Conservation (phyloP, 108 stramenopile species). For the Mayamaea pseudoterrestris region DNA sequence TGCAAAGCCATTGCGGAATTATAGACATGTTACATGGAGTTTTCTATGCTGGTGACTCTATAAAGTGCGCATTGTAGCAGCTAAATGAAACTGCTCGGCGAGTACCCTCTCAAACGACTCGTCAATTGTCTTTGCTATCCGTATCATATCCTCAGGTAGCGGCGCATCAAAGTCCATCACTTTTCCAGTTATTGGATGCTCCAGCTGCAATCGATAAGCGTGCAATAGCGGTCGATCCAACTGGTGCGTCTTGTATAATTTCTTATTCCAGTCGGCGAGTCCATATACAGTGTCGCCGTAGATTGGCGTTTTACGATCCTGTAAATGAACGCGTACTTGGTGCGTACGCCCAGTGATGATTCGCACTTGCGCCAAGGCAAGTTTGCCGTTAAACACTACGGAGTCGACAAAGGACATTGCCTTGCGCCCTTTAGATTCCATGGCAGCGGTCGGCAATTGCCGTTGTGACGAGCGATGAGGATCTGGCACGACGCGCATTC, state of each 20-base stretch:
- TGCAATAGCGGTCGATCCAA: conserved; percentile 84
- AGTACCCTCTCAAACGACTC: neutral
- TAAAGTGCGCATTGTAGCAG: no score
- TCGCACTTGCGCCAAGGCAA: conserved; percentile 69
- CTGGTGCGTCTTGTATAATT: conserved; percentile 48
- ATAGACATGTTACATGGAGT: neutral
- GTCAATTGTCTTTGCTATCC: conserved; percentile 45
- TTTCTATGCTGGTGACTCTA: no score
- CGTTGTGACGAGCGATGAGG: no score
- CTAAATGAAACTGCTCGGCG: no score
- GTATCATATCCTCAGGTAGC: conserved; percentile 72
- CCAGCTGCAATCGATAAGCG: conserved; percentile 69
- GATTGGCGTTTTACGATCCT: conserved; percentile 90
- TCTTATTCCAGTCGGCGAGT: conserved; percentile 81
- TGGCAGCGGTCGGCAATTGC: conserved; percentile 16
- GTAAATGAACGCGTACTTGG: conserved; percentile 84
- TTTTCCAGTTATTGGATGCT: conserved; percentile 84
- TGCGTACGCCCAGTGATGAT: conserved; percentile 95
- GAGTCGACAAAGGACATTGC: conserved; percentile 78
- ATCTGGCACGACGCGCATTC: conserved; percentile 86
- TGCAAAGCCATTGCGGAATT: neutral
- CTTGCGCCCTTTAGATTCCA: conserved; percentile 39
- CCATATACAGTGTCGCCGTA: conserved; percentile 95
- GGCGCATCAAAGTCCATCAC: conserved; percentile 69
- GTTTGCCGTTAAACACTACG: conserved; percentile 83